Conservation (phyloP, 352 stramenopile genomes). For the Nothophytophthora sp. region DNA sequence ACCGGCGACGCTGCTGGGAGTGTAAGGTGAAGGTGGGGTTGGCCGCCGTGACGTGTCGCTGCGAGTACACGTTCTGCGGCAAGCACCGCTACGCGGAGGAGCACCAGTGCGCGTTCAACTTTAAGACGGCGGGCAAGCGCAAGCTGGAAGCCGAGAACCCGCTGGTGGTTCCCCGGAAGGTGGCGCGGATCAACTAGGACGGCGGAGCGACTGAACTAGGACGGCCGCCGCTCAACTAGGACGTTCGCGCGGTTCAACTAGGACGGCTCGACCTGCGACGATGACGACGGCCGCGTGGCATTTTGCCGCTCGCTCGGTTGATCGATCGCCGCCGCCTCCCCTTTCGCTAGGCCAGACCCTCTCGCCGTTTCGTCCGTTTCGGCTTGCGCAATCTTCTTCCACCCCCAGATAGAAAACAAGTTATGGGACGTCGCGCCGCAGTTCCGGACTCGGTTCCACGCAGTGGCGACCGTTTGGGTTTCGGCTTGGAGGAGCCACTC, state of each 20-base stretch:
- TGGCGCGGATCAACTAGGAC: conserved; percentile 85
- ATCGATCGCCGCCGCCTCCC: too few relatives aligned
- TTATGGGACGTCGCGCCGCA: conserved; percentile 5
- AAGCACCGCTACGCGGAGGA: conserved; percentile 90
- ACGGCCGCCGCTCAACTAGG: conserved; percentile 67
- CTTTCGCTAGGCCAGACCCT: background rate
- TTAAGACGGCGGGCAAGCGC: conserved; percentile 80
- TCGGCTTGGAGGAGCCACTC: background rate
- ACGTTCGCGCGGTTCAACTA: background rate
- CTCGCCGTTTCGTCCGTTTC: background rate
- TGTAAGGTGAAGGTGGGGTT: conserved; percentile 88
- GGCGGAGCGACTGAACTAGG: background rate
- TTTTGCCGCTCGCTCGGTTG: background rate
- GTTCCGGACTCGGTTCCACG: too few relatives aligned
- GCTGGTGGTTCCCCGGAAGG: conserved; percentile 73
- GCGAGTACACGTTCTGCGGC: conserved; percentile 90
- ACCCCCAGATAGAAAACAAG: conserved; percentile 25
- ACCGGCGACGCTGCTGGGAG: conserved; percentile 86
- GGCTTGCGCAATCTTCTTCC: conserved; percentile 6
- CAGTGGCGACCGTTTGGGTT: conserved; percentile 6
- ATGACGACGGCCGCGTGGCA: conserved; percentile 4
- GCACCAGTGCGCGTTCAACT: conserved; percentile 89
- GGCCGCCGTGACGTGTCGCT: conserved; percentile 87
- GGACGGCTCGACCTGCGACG: background rate
- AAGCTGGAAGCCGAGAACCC: conserved; percentile 86